These are phyloP conservation scores for Athelia psychrophila DNA, from an alignment of 1,284 basidiomycete species.

Conservation along the genomic window DNA sequence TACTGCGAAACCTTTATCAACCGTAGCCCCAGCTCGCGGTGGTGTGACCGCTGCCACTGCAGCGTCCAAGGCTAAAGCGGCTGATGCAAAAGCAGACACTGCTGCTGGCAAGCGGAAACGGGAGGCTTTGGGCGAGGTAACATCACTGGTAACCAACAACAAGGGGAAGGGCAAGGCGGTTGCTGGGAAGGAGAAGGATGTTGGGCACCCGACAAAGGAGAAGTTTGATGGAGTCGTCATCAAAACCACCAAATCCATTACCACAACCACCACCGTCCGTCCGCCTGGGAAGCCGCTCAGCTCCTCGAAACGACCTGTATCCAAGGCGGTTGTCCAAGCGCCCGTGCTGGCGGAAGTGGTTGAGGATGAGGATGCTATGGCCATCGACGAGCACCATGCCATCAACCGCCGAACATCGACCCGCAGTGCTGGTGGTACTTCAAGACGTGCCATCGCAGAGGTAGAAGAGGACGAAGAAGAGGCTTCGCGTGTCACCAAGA, in stretches of 20 bases:
- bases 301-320: slow-evolving; percentile 16
- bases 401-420: slow-evolving; percentile 27
- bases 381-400: slow-evolving; percentile 44
- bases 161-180: slow-evolving; percentile 26
- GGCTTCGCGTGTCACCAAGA: slow-evolving; percentile 59
- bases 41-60: slow-evolving; percentile 36
- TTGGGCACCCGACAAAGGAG: slow-evolving; percentile 23
- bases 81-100: slow-evolving; percentile 38
- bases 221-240: slow-evolving; percentile 57
- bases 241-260: slow-evolving; percentile 38
- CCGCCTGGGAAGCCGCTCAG: slow-evolving; percentile 10
- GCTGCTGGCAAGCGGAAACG: slow-evolving; percentile 68
- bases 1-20: slow-evolving; percentile 47
- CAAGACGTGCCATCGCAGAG: slow-evolving; percentile 1
- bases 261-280: slow-evolving; percentile 22
- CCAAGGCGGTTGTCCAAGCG: slow-evolving; percentile 12
- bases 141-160: slow-evolving; percentile 47
- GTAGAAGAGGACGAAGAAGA: slow-evolving; percentile 41
- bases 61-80: slow-evolving; percentile 47
- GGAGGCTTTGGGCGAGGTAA: slow-evolving; percentile 69
- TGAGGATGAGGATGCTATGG: slow-evolving; percentile 55
- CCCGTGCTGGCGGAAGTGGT: slow-evolving; percentile 35
- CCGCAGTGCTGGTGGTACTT: slow-evolving; percentile 11
- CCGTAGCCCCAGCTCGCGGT: slow-evolving; percentile 39
- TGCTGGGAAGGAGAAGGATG: slow-evolving; percentile 46